phyloP scores from a whole-genome alignment of 176 grass and related monocot genomes.

The Saccharum spontaneum region DNA sequence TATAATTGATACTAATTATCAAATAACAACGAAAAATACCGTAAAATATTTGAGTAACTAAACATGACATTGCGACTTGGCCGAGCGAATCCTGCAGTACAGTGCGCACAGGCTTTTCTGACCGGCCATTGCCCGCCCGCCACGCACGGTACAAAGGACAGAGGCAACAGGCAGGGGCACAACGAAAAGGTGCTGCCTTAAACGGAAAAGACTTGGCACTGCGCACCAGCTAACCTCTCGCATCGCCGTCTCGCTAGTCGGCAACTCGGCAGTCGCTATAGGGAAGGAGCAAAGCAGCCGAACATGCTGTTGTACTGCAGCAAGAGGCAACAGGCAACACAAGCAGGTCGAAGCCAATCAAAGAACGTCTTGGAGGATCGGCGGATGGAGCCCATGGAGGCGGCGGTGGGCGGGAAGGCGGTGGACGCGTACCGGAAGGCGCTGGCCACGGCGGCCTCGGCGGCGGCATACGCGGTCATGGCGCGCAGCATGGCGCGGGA shows the following conservation, averaged over 20 bases:
- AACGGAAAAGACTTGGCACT: background rate
- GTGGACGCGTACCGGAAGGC: conserved; percentile 38
- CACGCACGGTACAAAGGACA: background rate
- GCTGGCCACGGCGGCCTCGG: conserved; percentile 35
- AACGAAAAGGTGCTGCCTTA: background rate
- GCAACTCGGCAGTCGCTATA: too few species aligned
- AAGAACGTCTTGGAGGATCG: background rate
- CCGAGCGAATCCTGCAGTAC: background rate
- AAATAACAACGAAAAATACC: too few species aligned
- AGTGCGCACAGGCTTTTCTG: background rate
- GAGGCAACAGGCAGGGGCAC: background rate
- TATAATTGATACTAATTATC: too few species aligned
- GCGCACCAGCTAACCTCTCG: background rate
- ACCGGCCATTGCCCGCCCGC: background rate
- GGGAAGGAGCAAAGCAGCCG: too few species aligned
- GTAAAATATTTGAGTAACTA: too few species aligned
- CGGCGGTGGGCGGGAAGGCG: background rate
- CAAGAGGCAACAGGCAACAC: too few species aligned
- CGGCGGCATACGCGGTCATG: conserved; percentile 40
- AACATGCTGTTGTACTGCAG: too few species aligned
- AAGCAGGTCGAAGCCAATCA: background rate
- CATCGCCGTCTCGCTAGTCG: too few species aligned
- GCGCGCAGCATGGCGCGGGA: conserved; percentile 36
- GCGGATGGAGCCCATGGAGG: conserved; percentile 9
- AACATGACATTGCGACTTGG: too few species aligned